Base-by-base conservation (phyloP, 768 basidiomycete species). In the Tricholoma bakamatsutake region DNA sequence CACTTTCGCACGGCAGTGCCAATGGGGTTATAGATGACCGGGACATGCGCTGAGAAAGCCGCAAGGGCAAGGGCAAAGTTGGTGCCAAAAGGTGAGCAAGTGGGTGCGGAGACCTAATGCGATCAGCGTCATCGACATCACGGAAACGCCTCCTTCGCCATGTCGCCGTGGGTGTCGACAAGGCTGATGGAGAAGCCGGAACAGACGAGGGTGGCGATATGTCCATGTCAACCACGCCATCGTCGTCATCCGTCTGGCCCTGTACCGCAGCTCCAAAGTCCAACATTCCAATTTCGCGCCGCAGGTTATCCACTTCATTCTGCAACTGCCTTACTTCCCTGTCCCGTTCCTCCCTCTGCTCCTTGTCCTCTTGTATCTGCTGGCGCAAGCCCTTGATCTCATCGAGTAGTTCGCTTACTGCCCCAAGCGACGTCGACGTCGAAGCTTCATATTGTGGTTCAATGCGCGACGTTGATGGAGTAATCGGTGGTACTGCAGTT, bases 311-410 rank as follows among this genome's bases (percentile, higher is more conserved):
- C 30, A 57, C 17, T 39, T 57, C 50, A 18, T 30, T 28, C 12
- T 57, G 50, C 30, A 57, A 33, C 30, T 24, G 50, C 42, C 24
- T 50, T 43, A 57, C 51, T 13, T 57, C 55, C 3, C 5, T 28
- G 31, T 57, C 50, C 27, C 42, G 30, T 3, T 51, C 50, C 13
- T 30, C 40, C 21, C 46, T 42, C 6, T 52, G 50, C 30, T 52
- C 28, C 30, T 40, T 15, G 3, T 57, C 50, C 24, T 45, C 50
- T 21, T 45, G 50, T 17, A 57, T 52, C 11, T 50, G 42, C 27
- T 47, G 17, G 13, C 51, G 42, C 21, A 57, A 28, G n/a, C 40
- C 37, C 13, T 50, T 50, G 34, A 57, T 51, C 31, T 57, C 55
- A 24, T 46, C 42, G 28, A 57, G 35, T 7, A 57, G 34, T 10